Evolutionary conservation across 2,329 filamentous ascomycete species (phyloP), one percentile per base, ranked within the genome.

Genomic region (Aschersonia sp.): DNA sequence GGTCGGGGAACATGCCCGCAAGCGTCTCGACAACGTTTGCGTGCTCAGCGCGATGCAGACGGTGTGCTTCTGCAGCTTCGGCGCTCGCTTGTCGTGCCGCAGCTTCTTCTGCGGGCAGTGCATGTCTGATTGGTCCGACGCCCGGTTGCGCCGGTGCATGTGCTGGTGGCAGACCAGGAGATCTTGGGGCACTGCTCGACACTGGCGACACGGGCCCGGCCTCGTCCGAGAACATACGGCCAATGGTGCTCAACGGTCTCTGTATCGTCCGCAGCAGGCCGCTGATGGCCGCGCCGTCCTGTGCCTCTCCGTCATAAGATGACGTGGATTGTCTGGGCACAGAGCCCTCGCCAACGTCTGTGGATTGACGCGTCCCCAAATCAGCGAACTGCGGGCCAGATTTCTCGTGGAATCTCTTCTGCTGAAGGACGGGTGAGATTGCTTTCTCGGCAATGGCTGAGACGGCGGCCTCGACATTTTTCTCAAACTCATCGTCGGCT

Each of bases 391-490:
- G 45, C 12, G 58, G 45, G 1, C 54, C 54, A 1, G 59, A 52
- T 56, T 74, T 76, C 51, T 77, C 74, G 9, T 69, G 72, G 31
- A 69, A 64, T 1, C 60, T 54, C 2, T 61, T 58, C 29, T 64
- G 65, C 41, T 68, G 61, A 59, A 61, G 62, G 58, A 52, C 61
- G 7, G 72, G 73, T 5, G 77, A 74, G 42, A 68, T 64, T 5
- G 69, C 62, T 50, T 86, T 87, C 65, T 96, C 91, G 2, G 92
- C 91, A 54, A 98, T 98, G 42, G 86, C 87, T 5, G 88, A 95
- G 3, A 98, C 94, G 5, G 92, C 89, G 4, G 85, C 85, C 67
- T 98, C 92, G n/a, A 98, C 94, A 55, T 95, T 89, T 59, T 78
- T 79, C 62, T 98, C 92, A 58, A 98, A 98, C 40, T 97, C 92